Conservation (phyloP, 2,329 filamentous ascomycete species). For the Aspergillus uvarum region DNA sequence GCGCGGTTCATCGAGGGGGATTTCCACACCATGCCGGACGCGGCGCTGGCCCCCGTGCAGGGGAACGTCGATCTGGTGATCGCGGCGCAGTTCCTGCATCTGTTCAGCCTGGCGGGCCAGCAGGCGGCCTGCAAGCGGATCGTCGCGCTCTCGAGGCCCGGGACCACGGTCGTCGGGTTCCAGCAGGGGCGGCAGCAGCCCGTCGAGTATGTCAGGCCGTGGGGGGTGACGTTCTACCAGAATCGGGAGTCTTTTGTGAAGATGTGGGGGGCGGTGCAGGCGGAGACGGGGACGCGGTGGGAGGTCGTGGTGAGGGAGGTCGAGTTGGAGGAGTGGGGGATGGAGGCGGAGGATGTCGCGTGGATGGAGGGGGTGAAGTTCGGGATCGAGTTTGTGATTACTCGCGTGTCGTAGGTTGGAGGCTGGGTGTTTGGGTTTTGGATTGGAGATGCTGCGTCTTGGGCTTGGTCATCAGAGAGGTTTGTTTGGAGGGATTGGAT, state of each 20-base stretch:
- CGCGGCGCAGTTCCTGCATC: constrained; percentile 9
- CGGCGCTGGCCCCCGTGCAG: background rate
- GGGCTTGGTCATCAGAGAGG: too few relatives aligned
- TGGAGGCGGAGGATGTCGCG: constrained; percentile 7
- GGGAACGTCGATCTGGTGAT: constrained; percentile 5
- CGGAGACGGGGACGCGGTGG: background rate
- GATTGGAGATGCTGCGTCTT: background rate
- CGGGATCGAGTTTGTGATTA: constrained; percentile 5
- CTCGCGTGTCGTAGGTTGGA: background rate
- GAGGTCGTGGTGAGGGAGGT: background rate
- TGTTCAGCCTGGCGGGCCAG: constrained; percentile 9
- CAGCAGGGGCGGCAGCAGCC: constrained; percentile 2
- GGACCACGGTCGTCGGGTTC: constrained; percentile 3
- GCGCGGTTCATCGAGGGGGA: constrained; percentile 1
- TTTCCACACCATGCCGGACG: background rate
- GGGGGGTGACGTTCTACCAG: constrained; percentile 11
- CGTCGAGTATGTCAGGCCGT: constrained; percentile 2
- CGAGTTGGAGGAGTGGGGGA: constrained; percentile 6
- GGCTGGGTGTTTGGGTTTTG: too few relatives aligned
- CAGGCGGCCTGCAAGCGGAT: constrained; percentile 5
- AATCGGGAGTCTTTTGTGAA: background rate
- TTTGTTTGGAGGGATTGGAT: too few relatives aligned
- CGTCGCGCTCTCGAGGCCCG: constrained; percentile 2
- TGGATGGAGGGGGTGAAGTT: constrained; percentile 10
- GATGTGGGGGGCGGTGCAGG: background rate